Evolutionary conservation across 176 grass and related monocot genomes (phyloP).

Genomic region (Musa itinerans): DNA sequence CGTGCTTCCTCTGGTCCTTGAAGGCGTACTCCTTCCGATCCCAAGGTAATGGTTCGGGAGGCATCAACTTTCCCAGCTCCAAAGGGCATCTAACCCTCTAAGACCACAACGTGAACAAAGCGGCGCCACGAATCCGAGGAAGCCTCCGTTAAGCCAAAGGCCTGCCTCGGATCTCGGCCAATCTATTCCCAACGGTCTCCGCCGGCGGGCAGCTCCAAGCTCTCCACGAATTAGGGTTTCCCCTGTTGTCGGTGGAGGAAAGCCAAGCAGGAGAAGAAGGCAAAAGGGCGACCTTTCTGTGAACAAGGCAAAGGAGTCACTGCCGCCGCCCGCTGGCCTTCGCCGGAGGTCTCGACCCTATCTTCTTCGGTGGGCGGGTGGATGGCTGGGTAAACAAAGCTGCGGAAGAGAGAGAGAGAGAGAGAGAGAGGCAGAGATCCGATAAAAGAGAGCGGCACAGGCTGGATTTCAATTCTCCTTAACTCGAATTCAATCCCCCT

Average conservation of each 20-base stretch:
- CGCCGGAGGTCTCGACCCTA: background rate
- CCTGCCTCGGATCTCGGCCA: background rate
- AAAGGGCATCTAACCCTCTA: slow-evolving; percentile 23
- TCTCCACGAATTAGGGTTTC: background rate
- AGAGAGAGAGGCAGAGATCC: background rate
- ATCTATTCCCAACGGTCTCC: background rate
- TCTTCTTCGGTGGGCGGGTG: background rate
- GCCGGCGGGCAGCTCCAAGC: background rate
- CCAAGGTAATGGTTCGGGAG: slow-evolving; percentile 25
- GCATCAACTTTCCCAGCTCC: slow-evolving; percentile 22
- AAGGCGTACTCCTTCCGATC: slow-evolving; percentile 26
- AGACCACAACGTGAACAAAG: background rate
- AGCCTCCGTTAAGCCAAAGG: background rate
- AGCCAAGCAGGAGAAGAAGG: background rate
- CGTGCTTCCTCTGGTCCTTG: slow-evolving; percentile 25
- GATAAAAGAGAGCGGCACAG: background rate
- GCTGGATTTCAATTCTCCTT: background rate
- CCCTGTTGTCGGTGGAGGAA: background rate
- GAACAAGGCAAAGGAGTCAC: no score
- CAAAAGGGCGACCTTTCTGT: no score
- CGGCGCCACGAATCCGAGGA: background rate
- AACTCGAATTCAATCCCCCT: background rate
- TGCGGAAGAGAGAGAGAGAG: background rate
- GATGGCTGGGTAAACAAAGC: no score
- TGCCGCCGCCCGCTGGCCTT: no score